Conservation (phyloP, 306 rosid species). For the Nissolia schottii region DNA sequence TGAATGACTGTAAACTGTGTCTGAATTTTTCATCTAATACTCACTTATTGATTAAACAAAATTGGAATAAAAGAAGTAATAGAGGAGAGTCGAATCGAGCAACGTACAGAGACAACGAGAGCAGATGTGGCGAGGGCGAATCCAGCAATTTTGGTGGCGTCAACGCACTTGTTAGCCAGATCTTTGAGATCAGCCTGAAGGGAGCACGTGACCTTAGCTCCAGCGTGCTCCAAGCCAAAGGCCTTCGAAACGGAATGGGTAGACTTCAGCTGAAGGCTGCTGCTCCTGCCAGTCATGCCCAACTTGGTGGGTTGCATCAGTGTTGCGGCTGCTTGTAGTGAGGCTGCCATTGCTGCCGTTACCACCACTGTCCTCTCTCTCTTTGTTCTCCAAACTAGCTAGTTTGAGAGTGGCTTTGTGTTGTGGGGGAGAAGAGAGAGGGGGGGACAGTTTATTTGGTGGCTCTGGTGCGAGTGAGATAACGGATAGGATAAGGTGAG, state of each 20-base stretch:
- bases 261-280: conserved; percentile 54
- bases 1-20: neutral
- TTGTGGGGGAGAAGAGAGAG: conserved; percentile 8
- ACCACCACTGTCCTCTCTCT: neutral
- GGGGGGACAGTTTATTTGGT: conserved; percentile 33
- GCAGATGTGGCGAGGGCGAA: conserved; percentile 98
- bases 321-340: conserved; percentile 92
- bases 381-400: neutral
- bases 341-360: conserved; percentile 73
- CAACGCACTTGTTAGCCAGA: conserved; percentile 57
- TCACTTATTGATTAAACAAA: neutral
- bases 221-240: conserved; percentile 31
- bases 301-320: conserved; percentile 77
- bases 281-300: conserved; percentile 35
- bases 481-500: conserved; percentile 78
- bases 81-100: neutral
- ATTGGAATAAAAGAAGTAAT: neutral
- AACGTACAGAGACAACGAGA: conserved; percentile 86
- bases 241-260: conserved; percentile 43
- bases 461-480: conserved; percentile 54
- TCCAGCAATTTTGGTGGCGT: conserved; percentile 89
- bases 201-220: conserved; percentile 29
- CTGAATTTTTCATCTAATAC: neutral
- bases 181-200: conserved; percentile 53
- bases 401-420: conserved; percentile 27